Evolutionary conservation across 139 green algal species (phyloP).

Genomic region (Nannochloris sp.): DNA sequence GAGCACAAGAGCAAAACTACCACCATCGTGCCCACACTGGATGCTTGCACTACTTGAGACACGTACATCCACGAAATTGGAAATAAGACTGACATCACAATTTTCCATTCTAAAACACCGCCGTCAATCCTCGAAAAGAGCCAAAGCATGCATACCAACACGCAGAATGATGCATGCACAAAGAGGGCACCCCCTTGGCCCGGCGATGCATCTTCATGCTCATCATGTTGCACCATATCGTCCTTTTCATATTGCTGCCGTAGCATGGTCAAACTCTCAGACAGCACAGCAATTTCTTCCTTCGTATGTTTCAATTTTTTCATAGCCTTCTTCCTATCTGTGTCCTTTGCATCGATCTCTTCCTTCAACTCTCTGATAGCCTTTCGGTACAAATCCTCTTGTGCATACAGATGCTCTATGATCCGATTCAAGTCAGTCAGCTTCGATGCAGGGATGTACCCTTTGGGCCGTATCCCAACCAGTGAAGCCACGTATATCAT

Average conservation of each 20-base stretch:
- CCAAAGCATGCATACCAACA: constrained; percentile 1
- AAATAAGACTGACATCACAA: constrained; percentile 12
- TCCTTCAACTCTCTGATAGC: constrained; percentile 18
- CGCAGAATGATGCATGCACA: constrained; percentile 3
- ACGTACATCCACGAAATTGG: constrained; percentile 14
- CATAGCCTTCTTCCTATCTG: constrained; percentile 17
- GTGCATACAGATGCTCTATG: constrained; percentile 15
- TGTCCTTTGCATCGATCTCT: constrained; percentile 11
- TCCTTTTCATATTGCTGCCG: constrained; percentile 4
- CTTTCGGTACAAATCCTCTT: constrained; percentile 16
- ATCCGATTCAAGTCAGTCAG: constrained; percentile 13
- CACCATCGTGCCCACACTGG: not conserved
- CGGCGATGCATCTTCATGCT: not conserved
- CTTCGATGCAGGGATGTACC: constrained; percentile 5
- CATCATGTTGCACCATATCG: not conserved
- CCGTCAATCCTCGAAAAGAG: constrained; percentile 2
- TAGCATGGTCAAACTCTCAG: constrained; percentile 2
- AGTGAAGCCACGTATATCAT: not conserved
- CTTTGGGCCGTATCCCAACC: not conserved
- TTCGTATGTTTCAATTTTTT: constrained; percentile 3
- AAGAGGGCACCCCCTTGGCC: not conserved
- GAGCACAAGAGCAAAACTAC: constrained; percentile 1
- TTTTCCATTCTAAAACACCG: constrained; percentile 11
- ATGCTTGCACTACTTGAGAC: not conserved
- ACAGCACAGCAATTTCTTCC: constrained; percentile 5